phyloP scores from a whole-genome alignment of 2,329 filamentous ascomycete species.

The Botrytis byssoidea region DNA sequence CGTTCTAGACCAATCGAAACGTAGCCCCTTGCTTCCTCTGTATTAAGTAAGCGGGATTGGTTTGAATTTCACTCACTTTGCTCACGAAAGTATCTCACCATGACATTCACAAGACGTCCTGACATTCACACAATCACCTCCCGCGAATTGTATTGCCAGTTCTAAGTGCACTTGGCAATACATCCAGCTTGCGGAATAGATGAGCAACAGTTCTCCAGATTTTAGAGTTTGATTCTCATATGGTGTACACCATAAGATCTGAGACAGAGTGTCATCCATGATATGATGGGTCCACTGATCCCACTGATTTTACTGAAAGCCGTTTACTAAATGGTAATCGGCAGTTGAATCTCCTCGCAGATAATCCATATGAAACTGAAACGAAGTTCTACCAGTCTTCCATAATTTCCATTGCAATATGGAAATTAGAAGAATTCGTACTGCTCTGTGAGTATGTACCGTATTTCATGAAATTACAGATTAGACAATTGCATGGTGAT shows the following conservation, averaged over 20 bases:
- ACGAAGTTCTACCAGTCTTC: neutral
- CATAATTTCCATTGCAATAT: neutral
- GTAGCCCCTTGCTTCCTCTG: neutral
- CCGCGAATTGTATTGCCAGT: too few species aligned
- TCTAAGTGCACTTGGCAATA: neutral
- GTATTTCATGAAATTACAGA: neutral
- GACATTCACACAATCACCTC: neutral
- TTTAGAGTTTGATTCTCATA: neutral
- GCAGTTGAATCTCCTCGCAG: neutral
- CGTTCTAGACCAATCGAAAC: neutral
- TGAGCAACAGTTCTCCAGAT: neutral
- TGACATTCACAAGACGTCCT: neutral
- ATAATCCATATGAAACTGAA: neutral
- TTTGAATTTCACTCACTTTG: neutral
- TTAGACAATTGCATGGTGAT: neutral
- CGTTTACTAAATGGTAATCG: neutral
- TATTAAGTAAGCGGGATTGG: neutral
- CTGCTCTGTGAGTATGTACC: neutral
- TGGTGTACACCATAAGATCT: neutral
- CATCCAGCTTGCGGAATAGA: neutral
- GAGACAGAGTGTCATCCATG: neutral
- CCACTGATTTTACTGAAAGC: neutral
- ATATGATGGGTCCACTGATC: neutral
- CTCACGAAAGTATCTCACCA: neutral
- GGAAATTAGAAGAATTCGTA: neutral